phyloP scores from a whole-genome alignment of 352 stramenopile genomes.

The Stramenopiles sp. region DNA sequence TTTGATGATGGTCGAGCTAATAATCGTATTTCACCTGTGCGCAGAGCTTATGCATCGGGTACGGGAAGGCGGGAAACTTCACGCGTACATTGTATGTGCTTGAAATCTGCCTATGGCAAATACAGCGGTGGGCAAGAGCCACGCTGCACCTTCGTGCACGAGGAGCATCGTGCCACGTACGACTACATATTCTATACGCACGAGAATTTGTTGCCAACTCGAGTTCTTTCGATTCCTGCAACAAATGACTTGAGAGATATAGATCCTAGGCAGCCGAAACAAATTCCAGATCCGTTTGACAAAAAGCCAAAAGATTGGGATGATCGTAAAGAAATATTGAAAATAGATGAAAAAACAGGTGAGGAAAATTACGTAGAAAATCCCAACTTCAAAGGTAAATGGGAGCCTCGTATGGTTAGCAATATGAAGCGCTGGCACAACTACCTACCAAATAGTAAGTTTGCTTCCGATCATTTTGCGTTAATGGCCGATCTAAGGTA shows the following conservation, averaged over 20 bases:
- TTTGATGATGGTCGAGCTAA: neutral
- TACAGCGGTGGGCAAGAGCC: constrained; percentile 40
- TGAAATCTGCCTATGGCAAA: constrained; percentile 43
- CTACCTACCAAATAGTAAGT: constrained; percentile 43
- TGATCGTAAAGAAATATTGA: neutral
- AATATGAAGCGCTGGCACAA: constrained; percentile 22
- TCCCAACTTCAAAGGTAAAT: constrained; percentile 35
- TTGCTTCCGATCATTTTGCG: constrained; percentile 50
- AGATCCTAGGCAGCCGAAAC: neutral
- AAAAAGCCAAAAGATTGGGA: neutral
- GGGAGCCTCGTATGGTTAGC: constrained; percentile 28
- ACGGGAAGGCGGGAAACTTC: neutral
- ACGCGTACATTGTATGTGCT: constrained; percentile 38
- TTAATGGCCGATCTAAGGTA: constrained; percentile 28
- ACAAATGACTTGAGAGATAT: neutral
- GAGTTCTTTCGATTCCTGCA: constrained; percentile 34
- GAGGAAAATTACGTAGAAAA: constrained; percentile 12
- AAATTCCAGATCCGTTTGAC: neutral
- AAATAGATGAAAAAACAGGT: neutral
- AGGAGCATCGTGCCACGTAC: constrained; percentile 37
- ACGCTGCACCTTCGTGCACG: constrained; percentile 41
- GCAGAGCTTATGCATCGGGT: neutral
- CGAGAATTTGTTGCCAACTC: constrained; percentile 18
- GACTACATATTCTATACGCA: constrained; percentile 61
- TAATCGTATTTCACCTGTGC: neutral